Percentiles rank a stretch among this genome's conserved stretches.
These are phyloP conservation scores for Irpex rosettiformis DNA, from an alignment of 1,284 basidiomycete species.

Conservation along the genomic window DNA sequence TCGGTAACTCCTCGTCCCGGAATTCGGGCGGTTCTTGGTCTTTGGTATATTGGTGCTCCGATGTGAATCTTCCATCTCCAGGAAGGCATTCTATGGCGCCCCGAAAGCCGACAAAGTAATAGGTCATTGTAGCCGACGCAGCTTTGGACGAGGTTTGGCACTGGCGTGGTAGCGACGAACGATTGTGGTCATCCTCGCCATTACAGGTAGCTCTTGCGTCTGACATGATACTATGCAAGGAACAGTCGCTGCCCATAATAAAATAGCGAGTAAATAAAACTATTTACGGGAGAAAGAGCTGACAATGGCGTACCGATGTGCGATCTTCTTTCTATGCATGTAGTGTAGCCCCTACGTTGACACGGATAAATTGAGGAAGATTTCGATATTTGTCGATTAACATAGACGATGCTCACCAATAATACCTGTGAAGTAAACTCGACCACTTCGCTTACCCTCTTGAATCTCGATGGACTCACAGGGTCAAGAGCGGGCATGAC, in stretches of 20 bases:
- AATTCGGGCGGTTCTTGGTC: neutral
- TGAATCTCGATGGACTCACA: too few species aligned
- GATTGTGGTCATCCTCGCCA: neutral
- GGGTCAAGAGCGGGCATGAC: too few species aligned
- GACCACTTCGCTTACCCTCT: too few species aligned
- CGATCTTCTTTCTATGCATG: neutral
- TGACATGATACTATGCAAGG: neutral
- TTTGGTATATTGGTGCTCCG: neutral
- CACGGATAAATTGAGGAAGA: too few species aligned
- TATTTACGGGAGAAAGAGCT: neutral
- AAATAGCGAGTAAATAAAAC: neutral
- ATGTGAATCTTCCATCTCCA: neutral
- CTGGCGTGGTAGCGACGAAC: neutral
- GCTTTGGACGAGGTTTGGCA: neutral
- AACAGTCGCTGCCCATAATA: neutral
- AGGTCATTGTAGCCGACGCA: neutral
- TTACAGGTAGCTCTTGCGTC: neutral
- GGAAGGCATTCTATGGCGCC: neutral
- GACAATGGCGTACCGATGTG: neutral
- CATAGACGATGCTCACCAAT: too few species aligned
- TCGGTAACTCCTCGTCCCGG: too few species aligned
- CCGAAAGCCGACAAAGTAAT: neutral
- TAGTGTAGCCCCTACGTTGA: neutral
- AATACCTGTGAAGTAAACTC: too few species aligned
- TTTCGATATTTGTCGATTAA: too few species aligned